Evolutionary conservation across 768 basidiomycete genomes (phyloP), one percentile per base, ranked within the genome.

Genomic region (Psilocybe azurescens): DNA sequence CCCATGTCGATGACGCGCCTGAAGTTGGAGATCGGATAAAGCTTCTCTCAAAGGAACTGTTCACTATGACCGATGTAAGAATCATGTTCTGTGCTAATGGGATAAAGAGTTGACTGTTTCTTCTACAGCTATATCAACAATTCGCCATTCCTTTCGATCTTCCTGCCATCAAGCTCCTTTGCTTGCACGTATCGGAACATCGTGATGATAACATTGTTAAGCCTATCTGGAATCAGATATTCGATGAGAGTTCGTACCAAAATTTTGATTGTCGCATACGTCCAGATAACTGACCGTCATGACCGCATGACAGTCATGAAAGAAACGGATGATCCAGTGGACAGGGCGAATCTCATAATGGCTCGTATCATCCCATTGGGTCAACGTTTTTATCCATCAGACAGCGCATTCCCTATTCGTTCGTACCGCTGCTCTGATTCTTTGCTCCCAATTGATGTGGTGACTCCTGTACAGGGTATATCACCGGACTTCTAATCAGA

Each of bases 151-250:
- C 95, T 5, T 93, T 95, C 67, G 88, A 94, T 66, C 81, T 97
- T 13, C 87, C 91, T 5, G 81, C 88, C 41, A 87, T 94, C 73
- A 94, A 95, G 71, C 81, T 99, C 5, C 82, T 97, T 29, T 95
- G 97, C 71, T 81, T 98, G 58, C 91, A 97, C 72, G 91, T 97
- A 6, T 96, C 97, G 7, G 95, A 96, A 72, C 94, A 97, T 72
- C 88, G 89, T 3, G 94, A 99, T 65, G 89, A 93, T 60, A 84
- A 81, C 50, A 77, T 97, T 36, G 88, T 94, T 16, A 83, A 86
- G 58, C 87, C 90, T 3, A 94, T 96, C 14, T 99, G 97, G 97
- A 89, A 89, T 65, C 87, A 86, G 65, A 88, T 99, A 66, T 86
- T 97, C 63, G 87, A 92, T 53, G 87, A 90, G 63, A 86, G 95